A percentile compares a stretch with the other conserved stretches of the same genome.
Evolutionary conservation across 441 rosid genomes (phyloP).

Genomic region (Euphorbia schlechtendalii): DNA sequence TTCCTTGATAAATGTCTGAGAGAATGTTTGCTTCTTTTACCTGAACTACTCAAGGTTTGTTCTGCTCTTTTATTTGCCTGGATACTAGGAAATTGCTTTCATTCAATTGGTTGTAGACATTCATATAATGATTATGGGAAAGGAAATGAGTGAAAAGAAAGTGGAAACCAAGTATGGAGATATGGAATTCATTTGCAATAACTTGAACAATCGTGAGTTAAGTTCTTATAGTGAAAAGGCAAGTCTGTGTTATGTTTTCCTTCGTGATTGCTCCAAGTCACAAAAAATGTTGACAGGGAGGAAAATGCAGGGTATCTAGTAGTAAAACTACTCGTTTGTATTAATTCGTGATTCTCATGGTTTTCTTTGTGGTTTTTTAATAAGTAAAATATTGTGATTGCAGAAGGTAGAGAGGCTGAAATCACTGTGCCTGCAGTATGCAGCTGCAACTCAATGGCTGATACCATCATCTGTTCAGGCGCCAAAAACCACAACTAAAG

Average conservation of each 20-base stretch:
- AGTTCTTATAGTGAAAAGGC: no score
- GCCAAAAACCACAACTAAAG: slow-evolving; percentile 39
- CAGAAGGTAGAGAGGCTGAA: slow-evolving; percentile 92
- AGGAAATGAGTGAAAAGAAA: no score
- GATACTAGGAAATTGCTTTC: no score
- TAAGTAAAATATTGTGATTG: slow-evolving; percentile 10
- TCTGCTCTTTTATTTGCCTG: slow-evolving; percentile 11
- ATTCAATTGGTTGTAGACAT: no score
- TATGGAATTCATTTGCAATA: no score
- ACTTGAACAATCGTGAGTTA: no score
- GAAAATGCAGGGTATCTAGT: no score
- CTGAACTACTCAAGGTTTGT: slow-evolving; percentile 80
- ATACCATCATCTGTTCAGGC: slow-evolving; percentile 75
- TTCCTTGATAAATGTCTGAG: slow-evolving; percentile 89
- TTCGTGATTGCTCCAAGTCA: no score
- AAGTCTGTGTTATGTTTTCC: no score
- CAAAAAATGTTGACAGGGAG: no score
- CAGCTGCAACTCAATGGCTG: slow-evolving; percentile 93
- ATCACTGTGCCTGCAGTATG: slow-evolving; percentile 78
- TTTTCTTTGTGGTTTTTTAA: slow-evolving; percentile 7
- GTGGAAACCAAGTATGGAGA: no score
- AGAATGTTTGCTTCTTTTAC: slow-evolving; percentile 96
- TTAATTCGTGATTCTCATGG: not conserved
- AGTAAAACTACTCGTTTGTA: not conserved
- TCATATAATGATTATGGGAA: no score